Evolutionary conservation across 768 basidiomycete species (phyloP), one percentile per base, ranked within the genome.

Genomic region (Chalciporus piperatus): DNA sequence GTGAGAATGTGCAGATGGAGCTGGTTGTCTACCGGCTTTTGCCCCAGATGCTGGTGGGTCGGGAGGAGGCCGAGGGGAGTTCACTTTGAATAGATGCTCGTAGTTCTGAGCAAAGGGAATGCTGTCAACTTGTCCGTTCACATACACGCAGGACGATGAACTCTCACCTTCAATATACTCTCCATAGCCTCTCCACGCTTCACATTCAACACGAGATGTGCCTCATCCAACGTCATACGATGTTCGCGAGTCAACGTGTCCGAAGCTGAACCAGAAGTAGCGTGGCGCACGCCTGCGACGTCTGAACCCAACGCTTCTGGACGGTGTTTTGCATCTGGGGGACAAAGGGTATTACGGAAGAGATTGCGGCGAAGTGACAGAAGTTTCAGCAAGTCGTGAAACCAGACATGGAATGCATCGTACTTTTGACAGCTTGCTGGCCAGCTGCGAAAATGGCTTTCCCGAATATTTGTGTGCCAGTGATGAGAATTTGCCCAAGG

Each of bases 141-240:
- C 5, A 30, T 54, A 23, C 20, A 33, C 6, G 6, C 42, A 58
- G 27, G 33, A 27, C 27, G 13, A 35, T 16, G 12, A 25, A 28
- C 25, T 66, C 74, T 61, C 64, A 89, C 95, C 79, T 89, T 85
- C 35, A 89, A 65, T 22, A 95, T 73, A 40, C 72, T 76, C 64
- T 92, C 87, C 64, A 87, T 65, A 0, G 74, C 61, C 20, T 90
- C 87, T 19, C 79, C 87, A 33, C 81, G 81, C 69, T 92, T 95
- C 19, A 82, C 73, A 68, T 99, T 98, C 55, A 99, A 73, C 63
- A 99, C 93, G 52, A 97, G 74, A 62, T 86, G 87, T 17, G 96
- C 97, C 73, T 99, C 97, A 59, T 98, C 95, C 59, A 96, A 61
- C 7, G 92, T 93, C 94, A 99, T 95, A 45, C 87, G 84, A 62